Evolutionary conservation across 1,284 basidiomycete species (phyloP).

Genomic region (Exsudoporus floridanus): DNA sequence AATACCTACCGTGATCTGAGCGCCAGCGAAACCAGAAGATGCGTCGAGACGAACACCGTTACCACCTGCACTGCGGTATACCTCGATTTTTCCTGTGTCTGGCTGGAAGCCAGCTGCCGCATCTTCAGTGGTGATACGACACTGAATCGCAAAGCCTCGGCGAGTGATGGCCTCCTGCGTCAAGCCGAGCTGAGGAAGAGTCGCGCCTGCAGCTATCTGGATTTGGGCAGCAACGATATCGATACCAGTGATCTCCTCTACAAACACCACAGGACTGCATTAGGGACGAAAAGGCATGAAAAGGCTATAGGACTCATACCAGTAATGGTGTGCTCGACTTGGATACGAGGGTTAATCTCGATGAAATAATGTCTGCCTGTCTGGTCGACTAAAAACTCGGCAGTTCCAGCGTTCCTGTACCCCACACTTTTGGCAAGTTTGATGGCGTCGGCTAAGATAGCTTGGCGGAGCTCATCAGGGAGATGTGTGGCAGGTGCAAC

Average conservation of each 20-base stretch:
- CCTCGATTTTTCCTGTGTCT: constrained; percentile 99
- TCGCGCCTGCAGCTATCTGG: constrained; percentile 96
- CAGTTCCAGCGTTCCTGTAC: constrained; percentile 96
- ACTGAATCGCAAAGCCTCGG: constrained; percentile 98
- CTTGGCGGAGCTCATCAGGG: constrained; percentile 86
- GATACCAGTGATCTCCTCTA: constrained; percentile 98
- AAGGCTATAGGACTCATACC: constrained; percentile 47
- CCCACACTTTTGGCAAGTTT: constrained; percentile 90
- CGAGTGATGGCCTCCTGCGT: constrained; percentile 97
- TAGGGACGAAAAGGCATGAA: constrained; percentile 4
- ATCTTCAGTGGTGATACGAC: constrained; percentile 99
- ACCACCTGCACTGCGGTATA: constrained; percentile 97
- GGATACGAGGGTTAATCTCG: constrained; percentile 97
- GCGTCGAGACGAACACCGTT: constrained; percentile 98
- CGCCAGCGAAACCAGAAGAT: constrained; percentile 96
- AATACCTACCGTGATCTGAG: constrained; percentile 89
- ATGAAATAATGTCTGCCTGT: constrained; percentile 97
- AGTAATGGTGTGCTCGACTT: constrained; percentile 98
- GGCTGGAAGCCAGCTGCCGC: constrained; percentile 91
- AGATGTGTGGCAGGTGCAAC: constrained; percentile 96
- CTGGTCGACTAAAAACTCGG: constrained; percentile 96
- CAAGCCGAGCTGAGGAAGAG: constrained; percentile 92
- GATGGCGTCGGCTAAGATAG: constrained; percentile 89
- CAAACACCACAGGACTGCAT: constrained; percentile 5
- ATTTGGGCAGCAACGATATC: constrained; percentile 99